phyloP scores from a whole-genome alignment of 768 basidiomycete species.

The Hortiboletus campestris region DNA sequence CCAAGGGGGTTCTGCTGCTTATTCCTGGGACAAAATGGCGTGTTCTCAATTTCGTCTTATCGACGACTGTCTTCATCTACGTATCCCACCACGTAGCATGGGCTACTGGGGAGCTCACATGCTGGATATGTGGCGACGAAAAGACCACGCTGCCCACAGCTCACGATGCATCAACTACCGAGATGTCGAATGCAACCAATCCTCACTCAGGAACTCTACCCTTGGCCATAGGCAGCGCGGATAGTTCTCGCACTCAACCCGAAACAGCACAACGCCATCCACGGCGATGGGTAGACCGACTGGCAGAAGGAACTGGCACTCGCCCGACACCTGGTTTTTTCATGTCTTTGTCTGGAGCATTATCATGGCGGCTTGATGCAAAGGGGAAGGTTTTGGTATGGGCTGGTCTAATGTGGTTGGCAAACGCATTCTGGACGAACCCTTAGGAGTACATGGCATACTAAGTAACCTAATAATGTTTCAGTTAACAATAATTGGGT shows the following conservation, averaged over 20 bases:
- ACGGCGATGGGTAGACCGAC: constrained; percentile 51
- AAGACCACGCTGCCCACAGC: constrained; percentile 25
- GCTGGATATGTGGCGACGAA: constrained; percentile 46
- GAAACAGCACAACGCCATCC: constrained; percentile 38
- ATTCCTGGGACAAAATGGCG: constrained; percentile 74
- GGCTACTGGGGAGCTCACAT: constrained; percentile 73
- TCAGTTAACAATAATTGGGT: not conserved
- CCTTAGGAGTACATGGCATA: constrained; percentile 12
- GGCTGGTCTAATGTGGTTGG: constrained; percentile 55
- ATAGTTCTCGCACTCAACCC: constrained; percentile 25
- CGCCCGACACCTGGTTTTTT: constrained; percentile 22
- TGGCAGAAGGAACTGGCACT: constrained; percentile 36
- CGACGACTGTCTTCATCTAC: constrained; percentile 77
- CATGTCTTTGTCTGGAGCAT: constrained; percentile 30
- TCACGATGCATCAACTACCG: constrained; percentile 6
- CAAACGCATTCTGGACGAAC: constrained; percentile 60
- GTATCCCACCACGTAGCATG: constrained; percentile 72
- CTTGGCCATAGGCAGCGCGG: not conserved
- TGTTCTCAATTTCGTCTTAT: constrained; percentile 73
- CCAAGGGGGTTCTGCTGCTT: constrained; percentile 76
- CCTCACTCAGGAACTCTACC: constrained; percentile 10
- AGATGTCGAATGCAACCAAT: not conserved
- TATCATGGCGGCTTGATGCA: constrained; percentile 39
- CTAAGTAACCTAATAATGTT: not conserved
- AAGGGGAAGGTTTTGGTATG: constrained; percentile 42